phyloP scores from a whole-genome alignment of 306 rosid species.

The cucumber (Cucumis sativus) region Cucumber_9930_V3 NC_026660.2:9413501-9414000 shows the following conservation, averaged over 20 bases:
- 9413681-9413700: too few relatives aligned
- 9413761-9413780: neutral
- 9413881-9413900: neutral
- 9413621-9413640: neutral
- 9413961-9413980: neutral
- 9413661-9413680: too few relatives aligned
- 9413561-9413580: neutral
- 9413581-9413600: neutral
- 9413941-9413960: neutral
- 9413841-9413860: too few relatives aligned
- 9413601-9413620: neutral
- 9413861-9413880: neutral
- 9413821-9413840: neutral
- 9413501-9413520: neutral
- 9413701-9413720: too few relatives aligned
- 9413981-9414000: neutral
- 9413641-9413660: too few relatives aligned
- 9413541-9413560: neutral
- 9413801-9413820: neutral
- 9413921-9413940: neutral
- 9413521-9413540: neutral
- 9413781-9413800: neutral
- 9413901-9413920: neutral
- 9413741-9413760: too few relatives aligned
- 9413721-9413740: too few relatives aligned